Base-by-base conservation (phyloP, 2,329 filamentous ascomycete genomes). In the Coleophoma crateriformis region DNA sequence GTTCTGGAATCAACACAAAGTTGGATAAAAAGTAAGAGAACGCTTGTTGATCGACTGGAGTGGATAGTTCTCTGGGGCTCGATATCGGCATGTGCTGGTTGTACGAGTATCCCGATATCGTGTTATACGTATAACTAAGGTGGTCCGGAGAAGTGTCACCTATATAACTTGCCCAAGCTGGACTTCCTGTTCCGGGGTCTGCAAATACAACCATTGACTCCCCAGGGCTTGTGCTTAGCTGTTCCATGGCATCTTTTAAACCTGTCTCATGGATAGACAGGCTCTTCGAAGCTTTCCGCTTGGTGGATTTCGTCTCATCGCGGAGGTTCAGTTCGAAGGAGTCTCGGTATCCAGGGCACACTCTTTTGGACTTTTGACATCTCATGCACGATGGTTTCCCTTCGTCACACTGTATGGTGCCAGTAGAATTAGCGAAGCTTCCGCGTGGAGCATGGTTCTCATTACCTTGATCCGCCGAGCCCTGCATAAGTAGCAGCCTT, bases 401-500 rank as follows among this genome's bases (percentile, higher is more conserved):
- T 65, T 85, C 82, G 64, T 85, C 82, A 62, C 82, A 85, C 82
- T 85, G 56, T 17, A 7, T 33, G 6, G 17, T 33, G 50, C 47
- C 15, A 54, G 38, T 22, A 38, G 27, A 14, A 12, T 15, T 46
- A 33, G 27, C 27, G 27, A 27, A 27, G 27, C 27, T 35, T 22
- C 19, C 32, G 19, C 11, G 32, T 20, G 33, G 7, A 12, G 7
- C 15, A 27, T 20, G 33, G 19, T 19, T 19, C 19, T 19, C 19
- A 17, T 27, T 49, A 85, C 84, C 77, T 87, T 87, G 65, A 88
- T 87, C 57, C 84, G 76, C 54, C 84, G 77, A 39, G 77, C 84
- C 63, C 84, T 77, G 66, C 85, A 88, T 77, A 84, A 87, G 68
- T 85, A 84, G 60, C 85, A 88, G 58, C 83, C 85, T 68, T 73